These are phyloP conservation scores for Raffaelea albimanens DNA, from an alignment of 2,329 filamentous ascomycete genomes.

Conservation along the genomic window DNA sequence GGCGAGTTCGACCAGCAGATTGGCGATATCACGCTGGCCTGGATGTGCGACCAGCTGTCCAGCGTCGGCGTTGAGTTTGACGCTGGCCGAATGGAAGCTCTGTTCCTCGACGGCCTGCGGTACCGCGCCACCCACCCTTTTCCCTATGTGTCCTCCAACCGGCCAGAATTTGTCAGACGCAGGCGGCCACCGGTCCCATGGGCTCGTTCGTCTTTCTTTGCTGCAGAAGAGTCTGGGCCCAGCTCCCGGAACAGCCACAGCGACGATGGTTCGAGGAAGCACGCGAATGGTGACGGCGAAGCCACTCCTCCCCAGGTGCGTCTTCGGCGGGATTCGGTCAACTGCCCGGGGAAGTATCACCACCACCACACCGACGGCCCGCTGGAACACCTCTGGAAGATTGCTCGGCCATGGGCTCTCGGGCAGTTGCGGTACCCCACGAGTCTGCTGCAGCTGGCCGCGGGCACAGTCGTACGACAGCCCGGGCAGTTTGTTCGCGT, in stretches of 20 bases:
- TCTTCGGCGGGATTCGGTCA: conserved; percentile 14
- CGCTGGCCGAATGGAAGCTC: conserved; percentile 13
- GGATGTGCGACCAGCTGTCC: conserved; percentile 26
- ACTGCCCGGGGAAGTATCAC: conserved; percentile 18
- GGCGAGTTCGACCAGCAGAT: conserved; percentile 37
- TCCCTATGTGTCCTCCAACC: conserved; percentile 15
- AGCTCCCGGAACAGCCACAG: neutral
- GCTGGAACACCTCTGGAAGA: conserved; percentile 8
- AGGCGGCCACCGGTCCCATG: neutral
- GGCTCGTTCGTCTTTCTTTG: neutral
- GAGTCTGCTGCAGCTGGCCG: conserved; percentile 16
- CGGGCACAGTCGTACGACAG: conserved; percentile 19
- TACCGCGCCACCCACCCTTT: conserved; percentile 23
- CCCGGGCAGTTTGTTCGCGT: conserved; percentile 27
- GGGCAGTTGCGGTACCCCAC: conserved; percentile 20
- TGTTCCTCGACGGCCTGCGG: conserved; percentile 19
- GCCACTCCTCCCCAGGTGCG: conserved; percentile 16
- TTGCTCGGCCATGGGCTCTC: conserved; percentile 20
- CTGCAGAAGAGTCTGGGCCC: neutral
- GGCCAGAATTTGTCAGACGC: neutral
- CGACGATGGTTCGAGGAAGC: too few relatives aligned
- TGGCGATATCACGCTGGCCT: conserved; percentile 22
- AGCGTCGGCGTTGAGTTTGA: conserved; percentile 23
- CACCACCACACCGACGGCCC: conserved; percentile 14
- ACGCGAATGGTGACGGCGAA: too few relatives aligned